Evolutionary conservation across 176 grass and related monocot genomes (phyloP), one percentile per base, ranked within the genome.

Genomic region (Avena insularis): DNA sequence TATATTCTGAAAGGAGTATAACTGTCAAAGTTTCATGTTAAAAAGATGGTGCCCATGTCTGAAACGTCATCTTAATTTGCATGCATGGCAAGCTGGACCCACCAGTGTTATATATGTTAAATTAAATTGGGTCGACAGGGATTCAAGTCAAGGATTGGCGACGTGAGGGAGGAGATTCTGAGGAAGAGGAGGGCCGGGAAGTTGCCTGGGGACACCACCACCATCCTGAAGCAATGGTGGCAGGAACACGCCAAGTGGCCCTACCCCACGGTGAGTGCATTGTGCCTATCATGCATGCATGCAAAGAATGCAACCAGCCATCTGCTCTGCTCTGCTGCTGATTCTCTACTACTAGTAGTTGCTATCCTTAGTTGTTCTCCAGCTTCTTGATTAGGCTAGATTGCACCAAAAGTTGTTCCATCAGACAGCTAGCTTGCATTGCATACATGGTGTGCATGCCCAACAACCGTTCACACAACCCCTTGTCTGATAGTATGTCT

Each of bases 171-270:
- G 13, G 97, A 99, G 61, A 99, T 99, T 65, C 47, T 99, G 25
- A 81, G 97, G 83, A 99, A 99, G 67, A 99, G 97, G 84, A 97
- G 97, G 85, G 97, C 97, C 13, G 97, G 97, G 33, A 99, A 99
- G 89, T 72, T 99, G 91, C 97, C 97, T 35, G 97, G 97, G 74
- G 97, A 99, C 87, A 99, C 97, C 58, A 99, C 97, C 65, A 93
- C 89, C 48, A 89, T 99, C 72, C 85, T 99, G 35, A 99, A 99
- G 86, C 89, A 97, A 92, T 99, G 97, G 97, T 99, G 97, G 97
- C 94, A 99, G 71, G 89, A 99, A 80, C 94, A 99, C 83, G 80
- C 97, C 75, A 99, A 99, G 89, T 99, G 97, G 97, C 97, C 97
- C 64, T 99, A 99, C 90, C 97, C 97, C 82, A 99, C 97, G 43